A percentile compares a stretch with the other conserved stretches of the same genome.
phyloP scores from a whole-genome alignment of 73 alveolate species.

The Diophrys sp. region DNA sequence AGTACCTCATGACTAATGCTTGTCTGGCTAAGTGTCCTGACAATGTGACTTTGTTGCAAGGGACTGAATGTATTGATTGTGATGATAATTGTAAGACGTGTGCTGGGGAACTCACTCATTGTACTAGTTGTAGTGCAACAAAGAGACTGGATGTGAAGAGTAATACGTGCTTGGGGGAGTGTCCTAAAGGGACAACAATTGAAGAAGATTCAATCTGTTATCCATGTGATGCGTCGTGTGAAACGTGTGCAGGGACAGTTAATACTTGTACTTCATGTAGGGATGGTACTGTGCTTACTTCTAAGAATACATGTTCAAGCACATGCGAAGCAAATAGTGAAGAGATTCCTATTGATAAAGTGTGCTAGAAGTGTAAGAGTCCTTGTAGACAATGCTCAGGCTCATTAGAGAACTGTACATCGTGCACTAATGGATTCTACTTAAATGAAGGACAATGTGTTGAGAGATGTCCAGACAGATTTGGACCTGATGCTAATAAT shows the following conservation, averaged over 20 bases:
- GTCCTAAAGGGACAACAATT: slow-evolving; percentile 36
- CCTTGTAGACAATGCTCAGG: slow-evolving; percentile 42
- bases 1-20: slow-evolving; percentile 17
- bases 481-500: slow-evolving; percentile 19
- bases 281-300: slow-evolving; percentile 22
- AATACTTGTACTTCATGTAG: slow-evolving; percentile 53
- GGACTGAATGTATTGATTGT: slow-evolving; percentile 23
- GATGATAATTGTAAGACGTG: slow-evolving; percentile 43
- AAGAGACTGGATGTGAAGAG: slow-evolving; percentile 31
- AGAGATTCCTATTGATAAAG: slow-evolving; percentile 22
- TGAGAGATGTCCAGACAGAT: slow-evolving; percentile 46
- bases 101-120: slow-evolving; percentile 23
- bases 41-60: slow-evolving; percentile 2
- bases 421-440: slow-evolving; percentile 31
- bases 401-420: slow-evolving; percentile 34
- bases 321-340: slow-evolving; percentile 17
- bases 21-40: slow-evolving; percentile 33
- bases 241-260: slow-evolving; percentile 46
- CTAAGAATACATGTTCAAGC: slow-evolving; percentile 27
- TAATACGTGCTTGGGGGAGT: slow-evolving; percentile 15
- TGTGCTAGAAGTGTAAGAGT: slow-evolving; percentile 31
- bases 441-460: slow-evolving; percentile 44
- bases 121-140: slow-evolving; percentile 35
- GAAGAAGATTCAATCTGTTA: slow-evolving; percentile 17
- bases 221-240: slow-evolving; percentile 26